These are phyloP conservation scores for Saitozyma podzolica DNA, from an alignment of 768 basidiomycete genomes.

Conservation along the genomic window DNA sequence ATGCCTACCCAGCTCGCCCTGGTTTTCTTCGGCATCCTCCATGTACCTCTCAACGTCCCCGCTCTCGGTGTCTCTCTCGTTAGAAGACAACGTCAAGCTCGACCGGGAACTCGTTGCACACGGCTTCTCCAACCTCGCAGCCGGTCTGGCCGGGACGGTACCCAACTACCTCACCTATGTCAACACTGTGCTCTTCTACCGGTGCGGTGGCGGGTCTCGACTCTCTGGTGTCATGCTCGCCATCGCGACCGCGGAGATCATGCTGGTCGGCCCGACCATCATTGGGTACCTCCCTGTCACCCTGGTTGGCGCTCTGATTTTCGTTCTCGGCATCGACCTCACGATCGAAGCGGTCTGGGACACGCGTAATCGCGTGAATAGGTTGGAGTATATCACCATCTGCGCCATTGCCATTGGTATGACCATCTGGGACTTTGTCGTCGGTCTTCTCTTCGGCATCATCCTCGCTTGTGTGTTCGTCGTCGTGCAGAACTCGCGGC, in stretches of 20 bases:
- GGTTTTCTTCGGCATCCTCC: conserved; percentile 54
- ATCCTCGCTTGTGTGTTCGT: conserved; percentile 94
- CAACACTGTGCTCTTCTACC: conserved; percentile 66
- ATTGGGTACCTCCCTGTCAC: conserved; percentile 91
- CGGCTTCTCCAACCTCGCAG: conserved; percentile 82
- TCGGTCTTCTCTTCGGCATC: conserved; percentile 89
- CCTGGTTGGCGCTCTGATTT: conserved; percentile 88
- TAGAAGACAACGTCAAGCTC: conserved; percentile 79
- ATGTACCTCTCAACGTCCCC: conserved; percentile 60
- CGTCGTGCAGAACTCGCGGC: conserved; percentile 88
- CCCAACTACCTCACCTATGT: conserved; percentile 75
- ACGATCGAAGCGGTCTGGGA: conserved; percentile 97
- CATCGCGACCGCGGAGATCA: conserved; percentile 65
- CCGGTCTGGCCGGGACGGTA: conserved; percentile 79
- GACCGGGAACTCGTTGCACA: conserved; percentile 90
- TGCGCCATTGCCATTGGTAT: conserved; percentile 66
- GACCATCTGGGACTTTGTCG: conserved; percentile 94
- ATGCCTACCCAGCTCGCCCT: conserved; percentile 93
- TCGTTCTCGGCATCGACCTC: conserved; percentile 89
- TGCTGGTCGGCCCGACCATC: conserved; percentile 80
- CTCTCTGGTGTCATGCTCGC: conserved; percentile 84
- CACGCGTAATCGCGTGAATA: conserved; percentile 80
- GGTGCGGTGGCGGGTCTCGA: conserved; percentile 86
- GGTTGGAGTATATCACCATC: conserved; percentile 59
- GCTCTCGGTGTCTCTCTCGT: conserved; percentile 87